phyloP scores from a whole-genome alignment of 2,329 filamentous ascomycete genomes.

The Diaporthe caulivora region DNA sequence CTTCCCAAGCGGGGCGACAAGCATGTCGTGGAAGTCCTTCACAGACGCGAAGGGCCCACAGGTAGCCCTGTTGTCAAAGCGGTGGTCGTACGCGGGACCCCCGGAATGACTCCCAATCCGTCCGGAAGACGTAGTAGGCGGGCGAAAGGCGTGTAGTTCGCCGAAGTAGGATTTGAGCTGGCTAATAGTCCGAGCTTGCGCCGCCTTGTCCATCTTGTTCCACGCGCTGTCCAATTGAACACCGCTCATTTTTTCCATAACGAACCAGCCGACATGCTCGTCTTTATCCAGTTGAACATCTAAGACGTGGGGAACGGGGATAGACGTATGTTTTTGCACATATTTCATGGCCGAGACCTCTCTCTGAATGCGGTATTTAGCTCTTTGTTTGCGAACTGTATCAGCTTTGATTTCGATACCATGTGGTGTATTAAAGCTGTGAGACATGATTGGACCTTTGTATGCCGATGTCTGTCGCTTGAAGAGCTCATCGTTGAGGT shows the following conservation, averaged over 20 bases:
- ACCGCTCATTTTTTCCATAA: background rate
- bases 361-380: slow-evolving; percentile 5
- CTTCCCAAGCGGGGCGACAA: background rate
- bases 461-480: background rate
- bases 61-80: background rate
- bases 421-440: background rate
- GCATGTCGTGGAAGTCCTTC: background rate
- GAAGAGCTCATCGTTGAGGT: background rate
- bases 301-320: background rate
- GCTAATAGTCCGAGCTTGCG: background rate
- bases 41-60: background rate
- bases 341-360: slow-evolving; percentile 4
- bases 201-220: background rate
- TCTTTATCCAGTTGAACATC: background rate
- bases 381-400: background rate
- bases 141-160: slow-evolving; percentile 3
- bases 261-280: background rate
- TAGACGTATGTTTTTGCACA: background rate
- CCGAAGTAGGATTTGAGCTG: background rate
- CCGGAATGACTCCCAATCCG: background rate
- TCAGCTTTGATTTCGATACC: background rate
- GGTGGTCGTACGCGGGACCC: background rate
- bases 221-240: background rate
- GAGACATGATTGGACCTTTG: background rate
- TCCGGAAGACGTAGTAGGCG: background rate